phyloP scores from a whole-genome alignment of 225 moss, liverwort and hornwort genomes.

The Physcomitrellopsis africana region DNA sequence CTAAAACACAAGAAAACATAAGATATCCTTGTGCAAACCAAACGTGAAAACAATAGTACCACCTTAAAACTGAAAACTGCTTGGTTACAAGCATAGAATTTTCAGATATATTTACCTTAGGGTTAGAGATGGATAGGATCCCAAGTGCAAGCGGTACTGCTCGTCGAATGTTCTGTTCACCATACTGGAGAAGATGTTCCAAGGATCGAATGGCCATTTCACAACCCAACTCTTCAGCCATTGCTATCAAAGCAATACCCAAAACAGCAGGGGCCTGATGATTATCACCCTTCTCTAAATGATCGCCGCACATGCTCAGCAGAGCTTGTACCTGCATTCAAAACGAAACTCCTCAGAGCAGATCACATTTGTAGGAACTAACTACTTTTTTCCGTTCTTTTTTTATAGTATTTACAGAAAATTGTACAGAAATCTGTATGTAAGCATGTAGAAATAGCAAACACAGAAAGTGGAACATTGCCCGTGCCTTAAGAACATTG shows the following conservation, averaged over 20 bases:
- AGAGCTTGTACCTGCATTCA: conserved; percentile 84
- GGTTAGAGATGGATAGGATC: conserved; percentile 88
- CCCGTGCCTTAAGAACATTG: conserved; percentile 96
- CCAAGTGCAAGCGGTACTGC: conserved; percentile 97
- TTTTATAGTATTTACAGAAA: neutral
- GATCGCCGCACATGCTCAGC: conserved; percentile 94
- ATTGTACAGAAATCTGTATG: neutral
- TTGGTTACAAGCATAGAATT: neutral
- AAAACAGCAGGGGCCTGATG: conserved; percentile 97
- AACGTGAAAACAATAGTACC: neutral
- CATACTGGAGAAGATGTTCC: conserved; percentile 96
- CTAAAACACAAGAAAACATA: neutral
- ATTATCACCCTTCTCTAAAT: conserved; percentile 93
- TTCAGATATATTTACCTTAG: conserved; percentile 60
- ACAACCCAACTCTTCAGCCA: conserved; percentile 97
- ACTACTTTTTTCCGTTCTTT: neutral
- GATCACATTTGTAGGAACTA: conserved; percentile 9
- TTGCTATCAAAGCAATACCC: conserved; percentile 95
- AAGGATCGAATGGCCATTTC: conserved; percentile 99
- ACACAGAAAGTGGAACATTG: neutral
- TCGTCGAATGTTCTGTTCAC: conserved; percentile 96
- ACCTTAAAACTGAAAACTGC: neutral
- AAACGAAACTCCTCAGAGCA: conserved; percentile 11
- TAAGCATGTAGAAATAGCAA: conserved; percentile 8
- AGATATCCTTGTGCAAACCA: neutral